Conservation (phyloP, 2,329 filamentous ascomycete genomes). For the Ophiostoma himal-ulmi region DNA sequence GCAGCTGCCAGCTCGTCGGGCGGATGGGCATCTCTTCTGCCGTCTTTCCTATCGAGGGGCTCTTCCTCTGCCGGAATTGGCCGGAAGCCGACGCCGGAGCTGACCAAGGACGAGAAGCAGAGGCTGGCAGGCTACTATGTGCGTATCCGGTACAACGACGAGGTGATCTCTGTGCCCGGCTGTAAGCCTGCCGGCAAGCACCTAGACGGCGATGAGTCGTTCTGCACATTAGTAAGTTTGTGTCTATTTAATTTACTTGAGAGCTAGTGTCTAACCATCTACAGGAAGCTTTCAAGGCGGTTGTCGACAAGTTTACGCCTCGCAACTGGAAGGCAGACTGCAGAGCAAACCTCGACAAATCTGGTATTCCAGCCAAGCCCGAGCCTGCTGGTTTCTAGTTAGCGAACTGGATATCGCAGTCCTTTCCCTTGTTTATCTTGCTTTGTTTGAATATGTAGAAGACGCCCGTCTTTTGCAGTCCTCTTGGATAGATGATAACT, state of each 20-base stretch:
- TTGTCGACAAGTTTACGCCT: constrained; percentile 87
- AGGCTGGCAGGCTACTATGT: constrained; percentile 75
- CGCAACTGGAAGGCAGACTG: constrained; percentile 63
- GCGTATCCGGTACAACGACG: constrained; percentile 84
- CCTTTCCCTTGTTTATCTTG: neutral
- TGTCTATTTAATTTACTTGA: neutral
- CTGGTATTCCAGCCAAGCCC: constrained; percentile 43
- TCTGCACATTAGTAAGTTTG: constrained; percentile 73
- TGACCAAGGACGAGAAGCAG: constrained; percentile 53
- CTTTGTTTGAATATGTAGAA: neutral
- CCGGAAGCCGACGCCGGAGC: constrained; percentile 51
- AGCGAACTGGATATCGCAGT: neutral
- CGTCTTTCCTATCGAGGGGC: constrained; percentile 29
- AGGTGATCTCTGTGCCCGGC: constrained; percentile 72
- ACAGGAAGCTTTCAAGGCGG: constrained; percentile 80
- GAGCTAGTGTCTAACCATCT: neutral
- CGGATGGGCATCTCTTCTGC: constrained; percentile 31
- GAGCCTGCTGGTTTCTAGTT: constrained; percentile 39
- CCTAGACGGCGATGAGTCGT: constrained; percentile 75
- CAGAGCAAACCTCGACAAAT: constrained; percentile 39
- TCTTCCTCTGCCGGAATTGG: constrained; percentile 46
- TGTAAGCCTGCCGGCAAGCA: constrained; percentile 75
- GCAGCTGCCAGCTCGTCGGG: constrained; percentile 23
- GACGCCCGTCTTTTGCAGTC: neutral
- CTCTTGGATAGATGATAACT: neutral